phyloP scores from a whole-genome alignment of 495 filamentous ascomycete species.

The Neurospora sp. region DNA sequence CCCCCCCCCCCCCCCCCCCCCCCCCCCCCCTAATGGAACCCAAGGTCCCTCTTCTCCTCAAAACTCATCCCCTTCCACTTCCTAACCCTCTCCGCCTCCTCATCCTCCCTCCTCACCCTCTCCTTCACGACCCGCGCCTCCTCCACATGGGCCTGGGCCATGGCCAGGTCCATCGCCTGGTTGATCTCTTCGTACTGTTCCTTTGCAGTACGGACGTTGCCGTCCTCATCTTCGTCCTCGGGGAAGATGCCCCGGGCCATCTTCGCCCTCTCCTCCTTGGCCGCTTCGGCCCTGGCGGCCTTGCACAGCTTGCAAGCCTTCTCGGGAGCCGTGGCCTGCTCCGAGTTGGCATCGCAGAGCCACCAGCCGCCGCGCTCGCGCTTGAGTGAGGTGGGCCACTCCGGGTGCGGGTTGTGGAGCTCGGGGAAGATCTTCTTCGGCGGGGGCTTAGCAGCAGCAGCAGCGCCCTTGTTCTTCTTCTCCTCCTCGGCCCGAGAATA shows the following conservation, averaged over 20 bases:
- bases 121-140: not conserved
- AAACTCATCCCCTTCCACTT: not conserved
- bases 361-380: slow-evolving; percentile 27
- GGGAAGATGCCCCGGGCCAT: not conserved
- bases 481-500: slow-evolving; percentile 1
- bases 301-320: slow-evolving; percentile 18
- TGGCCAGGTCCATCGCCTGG: not conserved
- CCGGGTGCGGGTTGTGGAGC: slow-evolving; percentile 21
- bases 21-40: not conserved
- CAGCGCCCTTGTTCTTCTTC: not conserved
- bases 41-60: not conserved
- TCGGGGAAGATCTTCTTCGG: slow-evolving; percentile 12
- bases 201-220: not conserved
- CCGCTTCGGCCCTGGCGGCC: not conserved
- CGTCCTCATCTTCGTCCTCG: not conserved
- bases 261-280: not conserved
- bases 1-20: not conserved
- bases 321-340: slow-evolving; percentile 11
- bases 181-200: not conserved
- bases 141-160: not conserved
- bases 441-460: slow-evolving; percentile 1
- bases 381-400: slow-evolving; percentile 20
- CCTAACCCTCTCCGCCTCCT: not conserved
- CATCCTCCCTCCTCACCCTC: not conserved
- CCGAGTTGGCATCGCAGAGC: slow-evolving; percentile 14